Evolutionary conservation across 805 yeast genomes (phyloP), one percentile per base, ranked within the genome.

Genomic region (Candida germanica): DNA sequence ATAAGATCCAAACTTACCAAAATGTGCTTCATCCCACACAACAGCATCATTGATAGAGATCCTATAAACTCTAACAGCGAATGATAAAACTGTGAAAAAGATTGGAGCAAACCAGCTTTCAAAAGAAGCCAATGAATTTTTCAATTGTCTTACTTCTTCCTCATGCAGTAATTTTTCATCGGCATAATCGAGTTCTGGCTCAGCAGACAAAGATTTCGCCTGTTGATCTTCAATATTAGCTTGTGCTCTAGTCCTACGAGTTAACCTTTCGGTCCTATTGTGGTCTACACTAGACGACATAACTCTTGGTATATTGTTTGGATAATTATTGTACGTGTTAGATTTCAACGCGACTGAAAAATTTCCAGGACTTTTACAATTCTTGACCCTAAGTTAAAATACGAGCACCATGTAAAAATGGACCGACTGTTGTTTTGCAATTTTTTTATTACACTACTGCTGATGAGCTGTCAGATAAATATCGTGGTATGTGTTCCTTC

Each of bases 21-120:
- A 85, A 66, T 85, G 95, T 5, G 94, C 93, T 58, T 85, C 95
- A 64, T 85, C 95, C 95, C 95, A 85, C 6, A 83, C 82, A 31
- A 85, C 91, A 36, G 68, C 70, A 33, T 73, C 58, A 39, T 79
- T 71, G 21, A 62, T 59, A 15, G 75, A 79, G 33, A 85, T 79
- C 32, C 73, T 69, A 49, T 79, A 72, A 43, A 80, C 67, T 50
- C 93, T 71, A 6, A 80, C 73, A 41, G 72, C 73, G 50, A 89
- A 83, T 7, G 93, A 80, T 13, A 82, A 45, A 2, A 73, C 40
- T 1, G 96, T 88, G 53, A 89, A 72, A 15, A 79, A 50, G 3
- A 83, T 48, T n/a, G 88, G 75, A 29, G 79, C 80, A 32, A 71
- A 43, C 40, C 66, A 62, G 38, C 70, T 64, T 43, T 64, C 65